A percentile compares a stretch with the other conserved stretches of the same genome.
Conservation (phyloP, 1,284 basidiomycete genomes). For the Chondrostereum purpureum region DNA sequence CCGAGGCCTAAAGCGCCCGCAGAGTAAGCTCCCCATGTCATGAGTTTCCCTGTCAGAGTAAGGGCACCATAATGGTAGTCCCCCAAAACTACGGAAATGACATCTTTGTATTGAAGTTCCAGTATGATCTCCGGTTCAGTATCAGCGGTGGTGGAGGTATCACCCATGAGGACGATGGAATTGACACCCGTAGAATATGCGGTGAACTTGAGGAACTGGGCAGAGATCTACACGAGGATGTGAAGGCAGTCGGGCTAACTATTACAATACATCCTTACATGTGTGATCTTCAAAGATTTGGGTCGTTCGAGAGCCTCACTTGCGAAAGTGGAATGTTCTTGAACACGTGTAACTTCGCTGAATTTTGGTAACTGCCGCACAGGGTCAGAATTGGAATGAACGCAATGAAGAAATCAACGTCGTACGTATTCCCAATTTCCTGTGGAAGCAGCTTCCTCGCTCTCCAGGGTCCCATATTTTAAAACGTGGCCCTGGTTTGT, state of each 20-base stretch:
- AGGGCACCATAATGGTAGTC: constrained; percentile 88
- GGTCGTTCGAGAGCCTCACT: constrained; percentile 30
- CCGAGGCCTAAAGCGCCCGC: constrained; percentile 81
- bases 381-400: not conserved
- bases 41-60: constrained; percentile 67
- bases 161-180: constrained; percentile 64
- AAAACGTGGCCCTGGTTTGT: constrained; percentile 75
- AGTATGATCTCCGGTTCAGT: constrained; percentile 57
- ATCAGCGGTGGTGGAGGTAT: constrained; percentile 32
- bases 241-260: constrained; percentile 17
- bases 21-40: constrained; percentile 81
- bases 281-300: constrained; percentile 54
- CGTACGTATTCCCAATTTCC: constrained; percentile 76
- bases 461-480: constrained; percentile 40
- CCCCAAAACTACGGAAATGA: constrained; percentile 83
- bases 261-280: constrained; percentile 39
- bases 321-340: constrained; percentile 35
- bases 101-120: constrained; percentile 60
- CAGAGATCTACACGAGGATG: constrained; percentile 58
- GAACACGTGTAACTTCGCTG: constrained; percentile 51
- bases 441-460: constrained; percentile 28
- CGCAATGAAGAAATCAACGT: constrained; percentile 9
- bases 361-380: constrained; percentile 56
- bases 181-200: constrained; percentile 69
- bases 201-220: constrained; percentile 73